Evolutionary conservation across 257 asterid genomes (phyloP), one percentile per base, ranked within the genome.

Genomic region (Salvia splendens): DNA sequence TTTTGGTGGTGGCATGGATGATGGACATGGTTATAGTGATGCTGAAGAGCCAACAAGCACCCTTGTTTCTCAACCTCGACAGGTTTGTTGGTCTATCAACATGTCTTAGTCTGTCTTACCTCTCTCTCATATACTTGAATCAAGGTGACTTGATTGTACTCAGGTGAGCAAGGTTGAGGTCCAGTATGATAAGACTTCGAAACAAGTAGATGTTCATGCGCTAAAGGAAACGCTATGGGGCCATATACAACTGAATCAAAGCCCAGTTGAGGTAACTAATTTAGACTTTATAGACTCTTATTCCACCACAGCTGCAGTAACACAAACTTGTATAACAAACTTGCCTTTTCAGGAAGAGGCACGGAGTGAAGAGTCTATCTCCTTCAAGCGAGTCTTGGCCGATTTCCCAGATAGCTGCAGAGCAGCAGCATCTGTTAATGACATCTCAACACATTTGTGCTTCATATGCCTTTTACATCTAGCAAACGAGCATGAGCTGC

Each of bases 41-140:
- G 72, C 48, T 14, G 95, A 85, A 32, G 96, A 88, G 69, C 75
- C 86, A 2, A 84, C 86, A 2, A 84, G 54, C 73, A 77, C 73
- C 33, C 96, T 93, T 69, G 89, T 93, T 70, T 90, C 96, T 76
- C 97, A 90, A 79, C 97, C 97, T 60, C 97, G 97, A 17, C 97
- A 90, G 99, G 99, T 90, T 76, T 24, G 84, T 73, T 53, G 58
- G 38, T 61, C 46, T 70, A 57, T 40, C 24, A 36, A 57, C 64
- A 50, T 38, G 20, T 64, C 33, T 59, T 49, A 33, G 30, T 58
- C 43, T 11, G 38, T 58, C 50, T 4, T 42, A 55, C 54, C 10
- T 51, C 52, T 61, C 50, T 38, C 35, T 15, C 49, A 16, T 45
- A 11, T 55, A 45, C 45, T 62, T n/a, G n/a, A n/a, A n/a, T n/a